These are phyloP conservation scores for Ceratocystis cacaofunesta DNA, from an alignment of 2,329 filamentous ascomycete genomes.

Conservation along the genomic window DNA sequence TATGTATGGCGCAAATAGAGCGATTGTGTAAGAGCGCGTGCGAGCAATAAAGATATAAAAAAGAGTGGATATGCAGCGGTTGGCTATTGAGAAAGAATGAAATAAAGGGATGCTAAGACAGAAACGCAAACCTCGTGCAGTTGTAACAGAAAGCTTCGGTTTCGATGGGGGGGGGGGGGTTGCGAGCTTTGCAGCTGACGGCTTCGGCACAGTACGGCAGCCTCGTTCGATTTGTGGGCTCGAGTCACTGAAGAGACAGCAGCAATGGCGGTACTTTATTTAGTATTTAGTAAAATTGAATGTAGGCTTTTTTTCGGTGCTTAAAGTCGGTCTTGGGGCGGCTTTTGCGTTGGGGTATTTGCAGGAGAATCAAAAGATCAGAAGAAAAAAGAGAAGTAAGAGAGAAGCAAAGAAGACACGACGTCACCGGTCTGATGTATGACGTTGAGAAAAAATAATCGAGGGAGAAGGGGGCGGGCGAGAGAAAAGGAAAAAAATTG, in stretches of 20 bases:
- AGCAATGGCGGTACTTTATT: not conserved
- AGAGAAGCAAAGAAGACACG: conserved; percentile 12
- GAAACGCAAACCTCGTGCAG: not conserved
- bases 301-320: not conserved
- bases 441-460: conserved; percentile 17
- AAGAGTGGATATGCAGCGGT: not conserved
- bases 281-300: too few relatives aligned
- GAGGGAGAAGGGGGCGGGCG: conserved; percentile 16
- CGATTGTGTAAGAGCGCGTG: not conserved
- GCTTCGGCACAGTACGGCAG: not conserved
- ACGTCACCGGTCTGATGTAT: conserved; percentile 18
- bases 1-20: not conserved
- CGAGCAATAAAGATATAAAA: not conserved
- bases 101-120: not conserved
- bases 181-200: not conserved
- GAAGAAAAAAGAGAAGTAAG: conserved; percentile 2
- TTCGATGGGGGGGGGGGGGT: not conserved
- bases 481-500: conserved; percentile 17
- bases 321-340: not conserved
- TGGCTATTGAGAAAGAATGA: not conserved
- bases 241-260: not conserved
- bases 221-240: not conserved
- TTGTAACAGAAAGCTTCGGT: not conserved
- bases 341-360: not conserved
- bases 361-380: conserved; percentile 2